These are phyloP conservation scores for Camelina laxa DNA, from an alignment of 345 rosid genomes.

Conservation along the genomic window DNA sequence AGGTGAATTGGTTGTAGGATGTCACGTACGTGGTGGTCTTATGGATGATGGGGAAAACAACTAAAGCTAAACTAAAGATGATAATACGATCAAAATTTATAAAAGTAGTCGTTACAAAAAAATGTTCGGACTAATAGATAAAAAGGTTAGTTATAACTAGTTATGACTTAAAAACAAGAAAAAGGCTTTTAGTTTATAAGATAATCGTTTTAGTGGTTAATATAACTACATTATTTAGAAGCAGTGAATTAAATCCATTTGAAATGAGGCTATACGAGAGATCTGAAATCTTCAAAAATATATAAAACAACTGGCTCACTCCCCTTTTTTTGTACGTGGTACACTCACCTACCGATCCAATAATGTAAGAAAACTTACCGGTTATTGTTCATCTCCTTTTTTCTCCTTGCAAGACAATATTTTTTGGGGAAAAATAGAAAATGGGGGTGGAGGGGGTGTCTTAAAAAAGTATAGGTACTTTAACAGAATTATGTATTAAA, in stretches of 20 bases:
- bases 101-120: too few relatives aligned
- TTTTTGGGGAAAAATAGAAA: not conserved
- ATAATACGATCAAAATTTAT: too few relatives aligned
- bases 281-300: conserved; percentile 12
- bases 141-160: not conserved
- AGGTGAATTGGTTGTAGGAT: conserved; percentile 1
- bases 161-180: not conserved
- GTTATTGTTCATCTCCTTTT: not conserved
- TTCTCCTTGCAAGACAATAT: not conserved
- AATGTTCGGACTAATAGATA: too few relatives aligned
- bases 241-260: not conserved
- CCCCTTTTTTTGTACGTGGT: conserved; percentile 19
- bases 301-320: not conserved
- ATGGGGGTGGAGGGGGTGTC: not conserved
- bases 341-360: conserved; percentile 41
- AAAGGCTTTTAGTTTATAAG: not conserved
- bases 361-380: conserved; percentile 2
- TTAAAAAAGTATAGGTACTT: conserved; percentile 7
- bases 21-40: conserved; percentile 6
- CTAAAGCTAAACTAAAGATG: not conserved
- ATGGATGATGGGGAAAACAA: not conserved
- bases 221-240: not conserved
- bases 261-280: conserved; percentile 5
- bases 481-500: conserved; percentile 8
- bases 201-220: not conserved